Evolutionary conservation across 2,329 filamentous ascomycete genomes (phyloP).

Genomic region (Aspergillus transmontanensis): DNA sequence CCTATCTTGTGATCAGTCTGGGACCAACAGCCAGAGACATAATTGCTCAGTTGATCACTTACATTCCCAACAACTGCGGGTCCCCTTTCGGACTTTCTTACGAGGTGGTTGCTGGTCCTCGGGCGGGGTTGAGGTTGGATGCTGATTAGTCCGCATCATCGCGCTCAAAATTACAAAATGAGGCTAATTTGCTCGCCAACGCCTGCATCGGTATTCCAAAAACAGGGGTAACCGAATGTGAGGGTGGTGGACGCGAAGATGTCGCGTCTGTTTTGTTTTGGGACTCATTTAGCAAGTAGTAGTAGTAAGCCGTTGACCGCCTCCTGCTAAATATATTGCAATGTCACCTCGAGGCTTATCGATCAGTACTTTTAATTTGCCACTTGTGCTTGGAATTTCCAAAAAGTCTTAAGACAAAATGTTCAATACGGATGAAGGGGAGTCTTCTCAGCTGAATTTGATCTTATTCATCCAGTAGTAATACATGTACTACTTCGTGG

Average conservation of each 20-base stretch:
- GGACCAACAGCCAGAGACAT: too few species aligned
- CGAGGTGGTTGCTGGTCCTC: not conserved
- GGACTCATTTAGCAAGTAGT: too few species aligned
- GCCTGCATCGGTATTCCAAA: not conserved
- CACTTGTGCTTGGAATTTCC: too few species aligned
- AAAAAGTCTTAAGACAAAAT: too few species aligned
- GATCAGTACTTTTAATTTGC: too few species aligned
- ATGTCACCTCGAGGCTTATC: too few species aligned
- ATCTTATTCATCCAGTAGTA: too few species aligned
- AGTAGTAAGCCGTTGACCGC: not conserved
- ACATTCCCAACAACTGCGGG: not conserved
- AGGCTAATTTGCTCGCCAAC: not conserved
- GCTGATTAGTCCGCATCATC: not conserved
- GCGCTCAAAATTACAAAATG: not conserved
- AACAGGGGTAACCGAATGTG: not conserved
- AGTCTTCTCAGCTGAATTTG: too few species aligned
- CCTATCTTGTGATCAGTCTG: not conserved
- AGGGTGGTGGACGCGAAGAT: not conserved
- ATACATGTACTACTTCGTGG: too few species aligned
- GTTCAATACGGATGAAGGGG: too few species aligned
- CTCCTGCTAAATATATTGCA: too few species aligned
- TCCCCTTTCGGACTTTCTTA: not conserved
- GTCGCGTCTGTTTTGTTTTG: not conserved
- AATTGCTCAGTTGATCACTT: not conserved
- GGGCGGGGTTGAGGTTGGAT: not conserved